A percentile compares a stretch with the other conserved stretches of the same genome.
phyloP scores from a whole-genome alignment of 1,284 basidiomycete genomes.

The Cutaneotrichosporon sp. region DNA sequence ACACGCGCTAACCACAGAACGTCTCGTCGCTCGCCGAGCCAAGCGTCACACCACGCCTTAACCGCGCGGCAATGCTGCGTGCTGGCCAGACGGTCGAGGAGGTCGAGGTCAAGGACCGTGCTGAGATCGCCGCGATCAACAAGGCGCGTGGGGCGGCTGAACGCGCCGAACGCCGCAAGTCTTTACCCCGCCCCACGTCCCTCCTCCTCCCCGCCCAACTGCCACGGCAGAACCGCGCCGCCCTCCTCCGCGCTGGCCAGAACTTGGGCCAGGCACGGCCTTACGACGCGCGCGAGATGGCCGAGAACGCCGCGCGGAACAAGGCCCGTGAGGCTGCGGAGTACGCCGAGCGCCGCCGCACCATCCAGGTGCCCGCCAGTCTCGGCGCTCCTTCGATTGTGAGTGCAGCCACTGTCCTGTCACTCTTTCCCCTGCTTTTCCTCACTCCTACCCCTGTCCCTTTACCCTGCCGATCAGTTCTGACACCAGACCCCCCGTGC shows the following conservation, averaged over 20 bases:
- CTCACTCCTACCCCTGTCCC: background rate
- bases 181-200: slow-evolving; percentile 34
- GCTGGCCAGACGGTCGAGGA: slow-evolving; percentile 16
- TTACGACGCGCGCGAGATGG: slow-evolving; percentile 23
- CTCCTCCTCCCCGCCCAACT: slow-evolving; percentile 20
- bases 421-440: too few relatives aligned
- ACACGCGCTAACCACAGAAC: slow-evolving; percentile 23
- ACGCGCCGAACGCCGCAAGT: slow-evolving; percentile 34
- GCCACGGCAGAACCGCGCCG: slow-evolving; percentile 25
- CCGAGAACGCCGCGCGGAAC: slow-evolving; percentile 30
- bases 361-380: slow-evolving; percentile 35
- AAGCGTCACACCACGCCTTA: slow-evolving; percentile 29
- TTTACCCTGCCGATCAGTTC: slow-evolving; percentile 1
- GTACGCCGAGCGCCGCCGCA: slow-evolving; percentile 33
- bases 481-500: slow-evolving; percentile 37
- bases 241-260: slow-evolving; percentile 23
- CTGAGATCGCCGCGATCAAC: slow-evolving; percentile 32
- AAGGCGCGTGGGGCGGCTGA: slow-evolving; percentile 36
- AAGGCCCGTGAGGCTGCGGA: slow-evolving; percentile 36
- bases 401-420: background rate
- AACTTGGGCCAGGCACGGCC: slow-evolving; percentile 3
- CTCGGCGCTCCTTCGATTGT: slow-evolving; percentile 25
- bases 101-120: slow-evolving; percentile 20
- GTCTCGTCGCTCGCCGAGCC: slow-evolving; percentile 40
- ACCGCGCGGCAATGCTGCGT: slow-evolving; percentile 26